A percentile compares a stretch with the other conserved stretches of the same genome.
Conservation (phyloP, 176 grass and related monocot genomes). For the Bothriochloa decipiens region DNA sequence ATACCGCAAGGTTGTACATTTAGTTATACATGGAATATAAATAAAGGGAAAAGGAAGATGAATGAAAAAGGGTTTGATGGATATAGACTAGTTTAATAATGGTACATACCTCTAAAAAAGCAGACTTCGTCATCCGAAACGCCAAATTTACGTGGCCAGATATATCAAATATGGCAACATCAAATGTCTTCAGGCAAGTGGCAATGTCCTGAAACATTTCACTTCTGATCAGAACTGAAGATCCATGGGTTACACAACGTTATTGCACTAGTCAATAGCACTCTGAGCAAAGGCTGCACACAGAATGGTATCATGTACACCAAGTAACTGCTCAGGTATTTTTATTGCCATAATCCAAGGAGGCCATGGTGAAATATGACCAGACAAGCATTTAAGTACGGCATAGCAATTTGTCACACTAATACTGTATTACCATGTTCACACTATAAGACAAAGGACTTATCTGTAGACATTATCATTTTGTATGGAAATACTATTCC, state of each 20-base stretch:
- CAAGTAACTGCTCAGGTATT: conserved; percentile 20
- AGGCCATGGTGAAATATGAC: conserved; percentile 21
- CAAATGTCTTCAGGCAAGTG: conserved; percentile 66
- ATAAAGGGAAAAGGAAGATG: neutral
- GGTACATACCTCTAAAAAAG: conserved; percentile 72
- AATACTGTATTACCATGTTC: conserved; percentile 11
- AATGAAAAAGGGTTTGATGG: neutral
- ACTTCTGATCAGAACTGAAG: conserved; percentile 23
- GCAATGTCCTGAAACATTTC: conserved; percentile 65
- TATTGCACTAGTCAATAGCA: neutral
- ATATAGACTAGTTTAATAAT: conserved; percentile 30
- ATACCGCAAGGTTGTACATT: conserved; percentile 2
- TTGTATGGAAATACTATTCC: conserved; percentile 2
- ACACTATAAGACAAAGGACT: neutral
- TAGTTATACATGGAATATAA: conserved; percentile 16
- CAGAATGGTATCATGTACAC: conserved; percentile 11
- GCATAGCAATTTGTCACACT: neutral
- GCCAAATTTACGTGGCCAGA: conserved; percentile 80
- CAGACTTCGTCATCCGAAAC: conserved; percentile 72
- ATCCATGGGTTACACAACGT: conserved; percentile 14
- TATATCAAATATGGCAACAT: conserved; percentile 64
- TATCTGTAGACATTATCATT: neutral
- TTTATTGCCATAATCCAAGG: neutral
- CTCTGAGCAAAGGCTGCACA: neutral
- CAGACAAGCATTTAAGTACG: conserved; percentile 30